These are phyloP conservation scores for Citrullus amarus DNA, from an alignment of 306 rosid species.

Conservation along the genomic window DNA sequence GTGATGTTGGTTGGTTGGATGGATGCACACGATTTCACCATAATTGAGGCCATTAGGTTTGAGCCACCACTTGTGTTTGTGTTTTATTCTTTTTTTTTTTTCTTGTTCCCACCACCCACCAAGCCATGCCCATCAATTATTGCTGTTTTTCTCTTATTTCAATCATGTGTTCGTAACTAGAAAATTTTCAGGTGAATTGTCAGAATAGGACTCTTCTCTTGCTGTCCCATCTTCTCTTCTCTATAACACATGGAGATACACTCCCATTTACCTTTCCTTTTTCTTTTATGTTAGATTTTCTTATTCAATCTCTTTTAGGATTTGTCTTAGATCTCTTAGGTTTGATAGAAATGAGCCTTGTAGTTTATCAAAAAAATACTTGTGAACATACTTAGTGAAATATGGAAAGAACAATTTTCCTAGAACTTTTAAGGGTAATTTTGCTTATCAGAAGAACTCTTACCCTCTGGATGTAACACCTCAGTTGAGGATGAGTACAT, in stretches of 20 bases:
- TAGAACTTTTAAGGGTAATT: background rate
- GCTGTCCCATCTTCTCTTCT: background rate
- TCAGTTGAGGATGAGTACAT: too few species aligned
- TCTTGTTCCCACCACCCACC: slow-evolving; percentile 3
- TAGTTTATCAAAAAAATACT: background rate
- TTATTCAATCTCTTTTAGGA: background rate
- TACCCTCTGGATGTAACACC: background rate
- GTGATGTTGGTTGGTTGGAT: slow-evolving; percentile 11
- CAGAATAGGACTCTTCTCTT: slow-evolving; percentile 5
- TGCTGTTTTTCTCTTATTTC: background rate
- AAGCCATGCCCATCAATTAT: slow-evolving; percentile 4
- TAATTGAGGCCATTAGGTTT: slow-evolving; percentile 5
- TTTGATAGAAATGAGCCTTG: background rate
- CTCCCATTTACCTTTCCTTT: background rate
- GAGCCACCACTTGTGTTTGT: background rate
- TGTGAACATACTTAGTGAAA: too few species aligned
- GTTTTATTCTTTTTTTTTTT: background rate
- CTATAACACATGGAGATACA: background rate
- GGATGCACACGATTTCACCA: slow-evolving; percentile 3
- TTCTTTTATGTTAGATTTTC: background rate
- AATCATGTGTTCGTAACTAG: background rate
- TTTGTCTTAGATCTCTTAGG: background rate
- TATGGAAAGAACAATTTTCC: background rate
- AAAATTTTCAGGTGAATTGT: background rate
- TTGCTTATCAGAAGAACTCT: background rate